Percentiles rank a stretch among this genome's conserved stretches.
phyloP scores from a whole-genome alignment of 2,329 filamentous ascomycete species.

The Plenodomus biglobosus region DNA sequence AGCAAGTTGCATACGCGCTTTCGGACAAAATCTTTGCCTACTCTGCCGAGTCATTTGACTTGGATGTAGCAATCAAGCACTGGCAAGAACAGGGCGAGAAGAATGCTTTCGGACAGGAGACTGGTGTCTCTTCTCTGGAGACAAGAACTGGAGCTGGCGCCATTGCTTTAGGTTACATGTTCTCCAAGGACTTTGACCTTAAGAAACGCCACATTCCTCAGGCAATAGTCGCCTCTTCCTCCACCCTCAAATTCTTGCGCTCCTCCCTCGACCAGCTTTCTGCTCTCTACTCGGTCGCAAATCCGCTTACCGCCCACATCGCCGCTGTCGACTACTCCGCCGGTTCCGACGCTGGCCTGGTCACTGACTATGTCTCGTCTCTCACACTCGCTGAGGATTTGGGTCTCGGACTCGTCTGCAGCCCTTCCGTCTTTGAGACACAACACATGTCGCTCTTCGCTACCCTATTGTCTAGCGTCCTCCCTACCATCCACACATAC shows the following conservation, averaged over 20 bases:
- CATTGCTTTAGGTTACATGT: conserved; percentile 93
- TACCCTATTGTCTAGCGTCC: conserved; percentile 73
- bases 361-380: conserved; percentile 82
- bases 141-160: conserved; percentile 86
- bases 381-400: conserved; percentile 85
- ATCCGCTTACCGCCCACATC: conserved; percentile 89
- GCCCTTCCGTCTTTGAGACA: conserved; percentile 82
- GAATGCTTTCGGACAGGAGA: conserved; percentile 81
- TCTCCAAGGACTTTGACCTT: conserved; percentile 94
- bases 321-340: conserved; percentile 83
- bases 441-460: conserved; percentile 95
- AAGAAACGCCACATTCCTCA: conserved; percentile 90
- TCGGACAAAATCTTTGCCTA: conserved; percentile 98
- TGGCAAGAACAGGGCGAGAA: conserved; percentile 71
- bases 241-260: conserved; percentile 77
- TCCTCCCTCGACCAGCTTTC: conserved; percentile 88
- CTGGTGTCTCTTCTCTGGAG: conserved; percentile 77
- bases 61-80: conserved; percentile 77
- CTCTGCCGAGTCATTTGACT: conserved; percentile 88
- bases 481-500: conserved; percentile 86
- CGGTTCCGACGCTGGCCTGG: conserved; percentile 66
- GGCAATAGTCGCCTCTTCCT: conserved; percentile 82
- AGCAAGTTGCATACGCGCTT: conserved; percentile 92
- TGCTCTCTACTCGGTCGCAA: conserved; percentile 86
- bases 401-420: conserved; percentile 81